phyloP scores from a whole-genome alignment of 176 grass and related monocot genomes.

The Cenchrus americanus region DNA sequence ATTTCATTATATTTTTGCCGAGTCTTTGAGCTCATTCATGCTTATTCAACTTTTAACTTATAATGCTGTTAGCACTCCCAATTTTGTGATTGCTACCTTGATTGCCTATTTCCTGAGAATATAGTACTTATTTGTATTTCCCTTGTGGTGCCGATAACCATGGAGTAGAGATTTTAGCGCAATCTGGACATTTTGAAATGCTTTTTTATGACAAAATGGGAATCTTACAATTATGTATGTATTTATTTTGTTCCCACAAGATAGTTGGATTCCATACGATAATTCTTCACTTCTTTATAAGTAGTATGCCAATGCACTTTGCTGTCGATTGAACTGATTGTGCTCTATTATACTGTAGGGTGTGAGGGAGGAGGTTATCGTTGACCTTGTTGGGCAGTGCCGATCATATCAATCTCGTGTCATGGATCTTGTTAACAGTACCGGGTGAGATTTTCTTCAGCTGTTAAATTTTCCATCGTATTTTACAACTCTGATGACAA shows the following conservation, averaged over 20 bases:
- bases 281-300: neutral
- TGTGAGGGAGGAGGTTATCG: conserved; percentile 85
- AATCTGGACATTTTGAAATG: neutral
- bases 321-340: conserved; percentile 32
- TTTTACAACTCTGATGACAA: neutral
- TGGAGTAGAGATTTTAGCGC: neutral
- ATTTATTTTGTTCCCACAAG: no score
- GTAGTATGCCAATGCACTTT: conserved; percentile 8
- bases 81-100: neutral
- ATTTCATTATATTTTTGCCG: neutral
- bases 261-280: no score
- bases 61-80: neutral
- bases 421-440: conserved; percentile 85
- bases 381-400: conserved; percentile 95
- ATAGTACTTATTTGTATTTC: neutral
- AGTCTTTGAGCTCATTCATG: conserved; percentile 22
- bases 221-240: no score
- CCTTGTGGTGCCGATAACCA: neutral
- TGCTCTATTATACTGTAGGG: conserved; percentile 57
- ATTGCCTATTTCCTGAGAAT: neutral
- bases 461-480: conserved; percentile 7
- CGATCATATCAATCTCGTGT: conserved; percentile 77
- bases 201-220: no score
- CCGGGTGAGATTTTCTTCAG: conserved; percentile 56
- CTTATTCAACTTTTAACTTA: neutral